Base-by-base conservation (phyloP, 106 monocot genomes). In the Xerophyta viscosa region DNA sequence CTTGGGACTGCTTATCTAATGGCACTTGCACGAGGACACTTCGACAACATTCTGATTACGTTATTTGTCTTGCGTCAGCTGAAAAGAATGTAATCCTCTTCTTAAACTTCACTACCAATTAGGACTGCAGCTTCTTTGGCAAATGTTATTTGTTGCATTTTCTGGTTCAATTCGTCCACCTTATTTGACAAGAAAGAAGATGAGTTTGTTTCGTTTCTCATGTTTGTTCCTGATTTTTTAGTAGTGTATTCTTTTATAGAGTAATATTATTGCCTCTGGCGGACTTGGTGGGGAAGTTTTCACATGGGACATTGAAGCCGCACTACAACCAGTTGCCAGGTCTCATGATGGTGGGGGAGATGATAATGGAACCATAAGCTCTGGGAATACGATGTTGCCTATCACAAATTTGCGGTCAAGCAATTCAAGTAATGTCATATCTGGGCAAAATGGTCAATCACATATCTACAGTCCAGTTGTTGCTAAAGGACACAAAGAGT, bases 261-360 rank as follows among this genome's bases (percentile, higher is more conserved):
- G 73, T 68, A 89, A 98, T 74, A 77, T 98, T 68, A 74, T 98
- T 65, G 85, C 96, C 41, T 98, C 96, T 28, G 96, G 86, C 26
- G 96, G 85, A 8, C 85, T 98, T 59, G 89, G 89, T 62, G 96
- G 96, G 45, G 96, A 98, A 54, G 96, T 98, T 29, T 90, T 90
- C 60, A 77, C 90, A 60, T 98, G 96, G 96, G 96, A 98, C 61
- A 69, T 98, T 69, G 96, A 98, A 63, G 81, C 89, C 15, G 73
- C 96, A 61, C 61, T 77, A 73, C 37, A 44, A 61, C 96, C 89
- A 43, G 55, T 82, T 31, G 48, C 60, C 43, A 89, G 79, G 47
- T 74, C 96, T 69, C 54, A 52, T 50, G 96, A 98, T 60, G 2
- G 69, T 59, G 20, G 28, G 24, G 80, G 78, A 50, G 85, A 98